These are phyloP conservation scores for Lactarius evosmus DNA, from an alignment of 768 basidiomycete species.

Conservation along the genomic window DNA sequence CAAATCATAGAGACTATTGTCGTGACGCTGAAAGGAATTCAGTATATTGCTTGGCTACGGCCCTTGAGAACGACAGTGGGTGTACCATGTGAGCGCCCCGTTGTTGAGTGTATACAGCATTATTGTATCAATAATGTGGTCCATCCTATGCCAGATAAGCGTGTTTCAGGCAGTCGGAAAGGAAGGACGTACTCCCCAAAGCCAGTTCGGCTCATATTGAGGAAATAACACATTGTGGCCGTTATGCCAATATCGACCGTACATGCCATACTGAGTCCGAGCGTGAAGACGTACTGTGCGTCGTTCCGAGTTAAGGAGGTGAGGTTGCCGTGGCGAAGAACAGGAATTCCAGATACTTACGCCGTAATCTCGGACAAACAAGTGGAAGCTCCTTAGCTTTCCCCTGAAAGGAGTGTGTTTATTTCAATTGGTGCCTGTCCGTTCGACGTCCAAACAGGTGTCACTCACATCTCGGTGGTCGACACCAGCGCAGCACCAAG, in stretches of 20 bases:
- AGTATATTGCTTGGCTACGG: background rate
- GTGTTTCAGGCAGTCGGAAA: too few relatives aligned
- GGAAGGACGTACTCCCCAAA: conserved; percentile 17
- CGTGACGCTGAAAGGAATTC: conserved; percentile 3
- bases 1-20: conserved; percentile 13
- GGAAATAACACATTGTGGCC: conserved; percentile 18
- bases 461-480: conserved; percentile 14
- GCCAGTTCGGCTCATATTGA: conserved; percentile 21
- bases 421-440: background rate
- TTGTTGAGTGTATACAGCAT: conserved; percentile 25
- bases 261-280: conserved; percentile 18
- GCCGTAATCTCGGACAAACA: conserved; percentile 8
- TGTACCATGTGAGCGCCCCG: conserved; percentile 20
- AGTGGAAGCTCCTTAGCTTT: conserved; percentile 2
- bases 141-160: conserved; percentile 8
- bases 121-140: conserved; percentile 20
- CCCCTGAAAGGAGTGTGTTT: background rate
- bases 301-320: background rate
- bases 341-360: background rate
- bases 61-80: too few relatives aligned
- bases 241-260: conserved; percentile 15
- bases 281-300: conserved; percentile 20
- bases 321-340: background rate
- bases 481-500: conserved; percentile 8
- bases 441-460: background rate